Conservation (phyloP, 164 flowering plant genomes). For the Hamamelis virginiana region DNA sequence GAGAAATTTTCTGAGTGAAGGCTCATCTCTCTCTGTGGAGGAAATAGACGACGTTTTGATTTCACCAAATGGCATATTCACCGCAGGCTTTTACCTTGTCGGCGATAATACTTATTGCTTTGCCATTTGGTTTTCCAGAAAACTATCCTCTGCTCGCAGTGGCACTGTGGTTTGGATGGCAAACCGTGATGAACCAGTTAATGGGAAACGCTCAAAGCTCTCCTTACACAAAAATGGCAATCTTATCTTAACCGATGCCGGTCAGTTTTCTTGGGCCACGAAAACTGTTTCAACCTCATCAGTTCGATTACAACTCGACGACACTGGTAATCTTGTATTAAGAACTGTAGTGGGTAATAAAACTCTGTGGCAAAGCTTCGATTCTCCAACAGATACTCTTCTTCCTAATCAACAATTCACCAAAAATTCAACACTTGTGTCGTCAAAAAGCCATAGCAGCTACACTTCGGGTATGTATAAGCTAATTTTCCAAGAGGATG, state of each 20-base stretch:
- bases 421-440: conserved; percentile 14
- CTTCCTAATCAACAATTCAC: conserved; percentile 40
- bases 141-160: background rate
- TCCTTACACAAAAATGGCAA: conserved; percentile 22
- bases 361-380: conserved; percentile 38
- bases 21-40: conserved; percentile 23
- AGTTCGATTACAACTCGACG: conserved; percentile 9
- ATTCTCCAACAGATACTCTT: conserved; percentile 43
- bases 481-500: conserved; percentile 40
- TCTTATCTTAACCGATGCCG: conserved; percentile 30
- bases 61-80: conserved; percentile 24
- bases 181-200: conserved; percentile 45
- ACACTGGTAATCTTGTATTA: conserved; percentile 40
- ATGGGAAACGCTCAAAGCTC: conserved; percentile 33
- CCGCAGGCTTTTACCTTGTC: conserved; percentile 29
- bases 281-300: conserved; percentile 7
- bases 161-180: conserved; percentile 46
- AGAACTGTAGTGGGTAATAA: background rate
- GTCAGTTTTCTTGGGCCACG: conserved; percentile 16
- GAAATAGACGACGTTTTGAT: conserved; percentile 9
- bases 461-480: conserved; percentile 35
- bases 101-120: conserved; percentile 36
- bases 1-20: conserved; percentile 1
- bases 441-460: conserved; percentile 25
- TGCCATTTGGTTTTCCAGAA: conserved; percentile 31